A percentile compares a stretch with the other conserved stretches of the same genome.
Conservation (phyloP, 129 eudicot species). For the Artemisia argyi region DNA sequence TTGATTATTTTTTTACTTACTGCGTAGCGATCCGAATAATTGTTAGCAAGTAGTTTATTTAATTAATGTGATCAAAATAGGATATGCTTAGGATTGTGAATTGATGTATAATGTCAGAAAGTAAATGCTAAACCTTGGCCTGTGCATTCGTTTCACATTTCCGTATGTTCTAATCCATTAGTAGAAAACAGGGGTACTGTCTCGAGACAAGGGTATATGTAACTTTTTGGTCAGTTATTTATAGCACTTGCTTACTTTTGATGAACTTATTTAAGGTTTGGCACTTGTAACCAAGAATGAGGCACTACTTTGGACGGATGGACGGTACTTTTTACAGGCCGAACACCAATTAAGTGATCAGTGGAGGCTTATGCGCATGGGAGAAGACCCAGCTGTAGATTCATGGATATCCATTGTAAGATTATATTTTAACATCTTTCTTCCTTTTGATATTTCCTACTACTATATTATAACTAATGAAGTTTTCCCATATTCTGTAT, state of each 20-base stretch:
- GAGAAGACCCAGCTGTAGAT: conserved; percentile 86
- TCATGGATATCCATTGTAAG: conserved; percentile 92
- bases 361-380: conserved; percentile 97
- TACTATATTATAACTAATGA: background rate
- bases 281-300: conserved; percentile 83
- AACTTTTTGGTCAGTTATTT: background rate
- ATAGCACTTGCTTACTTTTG: conserved; percentile 20
- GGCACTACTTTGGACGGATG: conserved; percentile 98
- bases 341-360: conserved; percentile 62
- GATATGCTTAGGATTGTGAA: too few relatives aligned
- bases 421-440: background rate
- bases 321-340: conserved; percentile 95
- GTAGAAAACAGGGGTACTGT: too few relatives aligned
- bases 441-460: background rate
- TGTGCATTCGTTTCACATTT: background rate
- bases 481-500: conserved; percentile 26
- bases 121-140: background rate
- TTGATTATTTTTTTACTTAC: background rate
- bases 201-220: too few relatives aligned
- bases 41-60: too few relatives aligned
- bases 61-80: too few relatives aligned
- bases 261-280: conserved; percentile 52
- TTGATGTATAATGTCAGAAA: background rate
- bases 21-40: too few relatives aligned
- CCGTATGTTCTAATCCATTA: background rate